Conservation (phyloP, 2,329 filamentous ascomycete species). For the Arthrinium puccinioides region DNA sequence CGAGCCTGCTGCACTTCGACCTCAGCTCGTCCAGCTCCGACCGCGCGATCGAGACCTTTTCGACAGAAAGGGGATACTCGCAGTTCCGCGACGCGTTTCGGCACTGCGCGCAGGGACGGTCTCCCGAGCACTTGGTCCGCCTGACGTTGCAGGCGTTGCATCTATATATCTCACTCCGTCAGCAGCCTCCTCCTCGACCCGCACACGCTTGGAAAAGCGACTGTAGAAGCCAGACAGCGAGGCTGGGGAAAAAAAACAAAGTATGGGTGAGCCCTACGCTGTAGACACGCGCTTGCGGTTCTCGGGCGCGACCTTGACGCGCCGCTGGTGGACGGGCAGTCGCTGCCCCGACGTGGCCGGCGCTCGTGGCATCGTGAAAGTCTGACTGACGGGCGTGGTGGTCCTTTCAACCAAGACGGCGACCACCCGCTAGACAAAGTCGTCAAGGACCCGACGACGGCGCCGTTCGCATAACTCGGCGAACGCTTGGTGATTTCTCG, state of each 20-base stretch:
- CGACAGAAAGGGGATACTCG: conserved; percentile 35
- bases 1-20: conserved; percentile 30
- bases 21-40: conserved; percentile 33
- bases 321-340: conserved; percentile 42
- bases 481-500: no score
- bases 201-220: not conserved
- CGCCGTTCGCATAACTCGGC: no score
- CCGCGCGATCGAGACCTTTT: conserved; percentile 35
- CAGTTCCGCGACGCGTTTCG: conserved; percentile 34
- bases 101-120: conserved; percentile 40
- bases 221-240: not conserved
- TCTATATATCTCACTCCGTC: conserved; percentile 18
- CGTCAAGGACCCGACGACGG: no score
- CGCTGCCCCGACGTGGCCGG: conserved; percentile 18
- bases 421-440: no score
- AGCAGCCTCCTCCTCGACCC: not conserved
- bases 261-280: conserved; percentile 39
- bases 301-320: conserved; percentile 38
- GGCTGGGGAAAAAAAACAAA: not conserved
- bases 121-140: conserved; percentile 44
- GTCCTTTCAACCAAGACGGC: no score
- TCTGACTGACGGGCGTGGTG: no score
- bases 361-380: not conserved
- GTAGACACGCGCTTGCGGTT: conserved; percentile 41
- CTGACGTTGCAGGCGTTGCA: conserved; percentile 47